Conservation (phyloP, 2,329 filamentous ascomycete genomes). For the Colletotrichum navitas region DNA sequence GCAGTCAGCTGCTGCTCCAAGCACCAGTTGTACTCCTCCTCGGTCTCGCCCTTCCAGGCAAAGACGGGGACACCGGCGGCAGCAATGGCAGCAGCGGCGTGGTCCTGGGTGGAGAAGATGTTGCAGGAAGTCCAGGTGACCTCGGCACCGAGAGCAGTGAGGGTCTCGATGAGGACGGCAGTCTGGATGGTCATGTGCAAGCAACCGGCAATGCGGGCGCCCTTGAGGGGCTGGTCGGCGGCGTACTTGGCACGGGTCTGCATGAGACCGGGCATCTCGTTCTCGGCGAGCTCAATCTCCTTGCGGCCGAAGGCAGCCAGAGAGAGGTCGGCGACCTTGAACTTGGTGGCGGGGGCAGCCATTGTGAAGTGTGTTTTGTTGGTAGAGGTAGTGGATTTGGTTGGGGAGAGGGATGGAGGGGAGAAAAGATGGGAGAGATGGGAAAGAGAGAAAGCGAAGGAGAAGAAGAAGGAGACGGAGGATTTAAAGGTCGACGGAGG, state of each 20-base stretch:
- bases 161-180: constrained; percentile 98
- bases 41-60: constrained; percentile 89
- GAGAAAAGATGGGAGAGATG: constrained; percentile 31
- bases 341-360: constrained; percentile 88
- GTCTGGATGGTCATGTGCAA: constrained; percentile 99
- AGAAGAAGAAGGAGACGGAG: constrained; percentile 40
- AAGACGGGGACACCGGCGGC: constrained; percentile 90
- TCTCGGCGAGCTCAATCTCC: constrained; percentile 98
- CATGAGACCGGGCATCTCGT: constrained; percentile 98
- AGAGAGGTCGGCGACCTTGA: constrained; percentile 98
- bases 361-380: constrained; percentile 56
- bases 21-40: constrained; percentile 99
- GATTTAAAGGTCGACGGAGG: constrained; percentile 37
- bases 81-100: constrained; percentile 97
- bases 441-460: constrained; percentile 22
- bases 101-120: constrained; percentile 99
- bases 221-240: constrained; percentile 90
- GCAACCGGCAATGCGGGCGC: constrained; percentile 96
- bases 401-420: constrained; percentile 38
- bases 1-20: constrained; percentile 96
- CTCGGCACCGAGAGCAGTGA: constrained; percentile 94
- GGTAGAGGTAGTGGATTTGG: constrained; percentile 39
- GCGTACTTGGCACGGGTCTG: constrained; percentile 93
- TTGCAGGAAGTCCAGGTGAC: constrained; percentile 99
- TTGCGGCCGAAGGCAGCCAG: constrained; percentile 98